Evolutionary conservation across 2,329 filamentous ascomycete species (phyloP).

Genomic region (Aspergillus vadensis): DNA sequence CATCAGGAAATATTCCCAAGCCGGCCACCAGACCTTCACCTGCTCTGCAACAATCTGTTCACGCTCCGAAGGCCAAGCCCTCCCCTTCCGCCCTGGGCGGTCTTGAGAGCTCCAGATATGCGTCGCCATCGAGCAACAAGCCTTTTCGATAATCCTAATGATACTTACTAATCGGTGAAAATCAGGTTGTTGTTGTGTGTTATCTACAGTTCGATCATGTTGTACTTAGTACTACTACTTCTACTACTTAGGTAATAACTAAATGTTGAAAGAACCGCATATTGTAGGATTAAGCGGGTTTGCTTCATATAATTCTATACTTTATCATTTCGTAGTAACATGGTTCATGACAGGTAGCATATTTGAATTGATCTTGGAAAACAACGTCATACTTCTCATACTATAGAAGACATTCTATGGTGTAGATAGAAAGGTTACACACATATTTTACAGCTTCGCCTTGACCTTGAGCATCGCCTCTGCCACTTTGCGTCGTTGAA

Average conservation of each 20-base stretch:
- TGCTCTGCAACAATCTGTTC: conserved; percentile 18
- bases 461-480: conserved; percentile 69
- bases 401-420: not conserved
- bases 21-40: not conserved
- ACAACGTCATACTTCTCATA: not conserved
- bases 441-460: conserved; percentile 51
- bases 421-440: not conserved
- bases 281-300: not conserved
- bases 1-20: not conserved
- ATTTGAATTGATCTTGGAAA: not conserved
- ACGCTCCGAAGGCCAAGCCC: conserved; percentile 14
- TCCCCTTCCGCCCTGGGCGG: not conserved
- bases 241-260: not conserved
- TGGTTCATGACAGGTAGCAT: not conserved
- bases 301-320: not conserved
- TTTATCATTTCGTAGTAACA: no score
- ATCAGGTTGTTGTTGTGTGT: not conserved
- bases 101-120: conserved; percentile 18
- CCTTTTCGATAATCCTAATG: not conserved
- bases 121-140: not conserved
- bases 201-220: not conserved
- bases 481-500: conserved; percentile 82
- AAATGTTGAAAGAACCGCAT: not conserved
- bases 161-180: not conserved
- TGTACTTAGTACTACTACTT: not conserved